phyloP scores from a whole-genome alignment of 2,329 filamentous ascomycete species.

The Cadophora malorum region DNA sequence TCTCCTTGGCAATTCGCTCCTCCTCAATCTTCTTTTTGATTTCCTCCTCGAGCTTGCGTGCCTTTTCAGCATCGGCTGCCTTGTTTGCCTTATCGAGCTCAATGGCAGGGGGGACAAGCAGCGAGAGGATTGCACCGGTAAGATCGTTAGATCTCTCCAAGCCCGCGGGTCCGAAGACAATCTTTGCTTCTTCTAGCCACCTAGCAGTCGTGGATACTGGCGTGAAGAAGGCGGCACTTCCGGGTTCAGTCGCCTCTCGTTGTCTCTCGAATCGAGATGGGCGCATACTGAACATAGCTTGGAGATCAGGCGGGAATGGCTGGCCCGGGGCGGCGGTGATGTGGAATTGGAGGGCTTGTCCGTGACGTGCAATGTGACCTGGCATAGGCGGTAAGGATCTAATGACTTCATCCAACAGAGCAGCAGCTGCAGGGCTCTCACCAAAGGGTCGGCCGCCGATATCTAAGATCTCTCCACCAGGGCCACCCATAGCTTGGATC shows the following conservation, averaged over 20 bases:
- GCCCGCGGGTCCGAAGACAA: conserved; percentile 77
- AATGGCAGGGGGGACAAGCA: conserved; percentile 83
- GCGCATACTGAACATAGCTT: conserved; percentile 49
- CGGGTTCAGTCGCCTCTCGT: conserved; percentile 43
- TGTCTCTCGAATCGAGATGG: conserved; percentile 38
- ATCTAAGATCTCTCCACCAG: conserved; percentile 46
- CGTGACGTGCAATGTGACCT: conserved; percentile 49
- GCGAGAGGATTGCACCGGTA: conserved; percentile 70
- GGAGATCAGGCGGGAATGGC: conserved; percentile 59
- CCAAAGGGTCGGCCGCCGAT: conserved; percentile 43
- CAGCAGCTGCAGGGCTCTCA: conserved; percentile 40
- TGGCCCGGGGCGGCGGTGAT: conserved; percentile 57
- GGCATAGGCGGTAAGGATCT: conserved; percentile 44
- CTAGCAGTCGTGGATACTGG: conserved; percentile 74
- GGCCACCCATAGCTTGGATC: conserved; percentile 53
- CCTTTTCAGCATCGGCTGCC: conserved; percentile 61
- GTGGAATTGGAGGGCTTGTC: conserved; percentile 65
- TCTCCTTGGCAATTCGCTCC: conserved; percentile 70
- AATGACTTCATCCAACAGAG: conserved; percentile 43
- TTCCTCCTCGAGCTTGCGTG: conserved; percentile 64
- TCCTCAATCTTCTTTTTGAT: conserved; percentile 68
- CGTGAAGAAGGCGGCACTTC: conserved; percentile 58
- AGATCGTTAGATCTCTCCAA: conserved; percentile 74
- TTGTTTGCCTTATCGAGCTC: conserved; percentile 78
- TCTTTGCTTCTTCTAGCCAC: conserved; percentile 88